Conservation (phyloP, 31 red algal species). For the Odonthalia washingtoniensis region DNA sequence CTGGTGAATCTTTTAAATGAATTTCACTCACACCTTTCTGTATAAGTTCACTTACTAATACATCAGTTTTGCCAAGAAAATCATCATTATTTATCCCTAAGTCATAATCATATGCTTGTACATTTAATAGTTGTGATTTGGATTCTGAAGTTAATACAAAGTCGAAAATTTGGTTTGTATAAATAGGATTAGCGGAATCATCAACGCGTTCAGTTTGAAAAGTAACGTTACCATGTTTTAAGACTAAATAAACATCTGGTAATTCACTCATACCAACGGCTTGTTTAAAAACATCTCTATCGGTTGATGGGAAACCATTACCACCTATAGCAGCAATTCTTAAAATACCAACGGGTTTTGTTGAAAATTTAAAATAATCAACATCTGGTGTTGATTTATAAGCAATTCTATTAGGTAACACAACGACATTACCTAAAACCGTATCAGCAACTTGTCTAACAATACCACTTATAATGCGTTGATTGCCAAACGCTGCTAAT, state of each 20-base stretch:
- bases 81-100: constrained; percentile 48
- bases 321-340: constrained; percentile 62
- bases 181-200: constrained; percentile 53
- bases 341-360: constrained; percentile 61
- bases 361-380: constrained; percentile 56
- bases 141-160: constrained; percentile 58
- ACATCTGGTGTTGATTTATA: constrained; percentile 49
- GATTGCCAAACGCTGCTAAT: constrained; percentile 48
- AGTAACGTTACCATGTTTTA: constrained; percentile 51
- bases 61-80: constrained; percentile 49
- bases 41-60: constrained; percentile 48
- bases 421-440: constrained; percentile 46
- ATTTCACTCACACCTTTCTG: constrained; percentile 32
- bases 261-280: constrained; percentile 54
- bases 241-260: constrained; percentile 66
- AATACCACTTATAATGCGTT: constrained; percentile 40
- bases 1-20: constrained; percentile 37
- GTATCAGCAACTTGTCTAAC: constrained; percentile 54
- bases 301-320: constrained; percentile 63
- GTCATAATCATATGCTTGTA: constrained; percentile 72
- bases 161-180: constrained; percentile 63
- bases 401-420: constrained; percentile 62
- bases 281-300: constrained; percentile 65
- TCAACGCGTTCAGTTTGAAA: constrained; percentile 45
- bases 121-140: constrained; percentile 46